These are phyloP conservation scores for Dactylis glomerata DNA, from an alignment of 176 grass and related monocot species.

Conservation along the genomic window DNA sequence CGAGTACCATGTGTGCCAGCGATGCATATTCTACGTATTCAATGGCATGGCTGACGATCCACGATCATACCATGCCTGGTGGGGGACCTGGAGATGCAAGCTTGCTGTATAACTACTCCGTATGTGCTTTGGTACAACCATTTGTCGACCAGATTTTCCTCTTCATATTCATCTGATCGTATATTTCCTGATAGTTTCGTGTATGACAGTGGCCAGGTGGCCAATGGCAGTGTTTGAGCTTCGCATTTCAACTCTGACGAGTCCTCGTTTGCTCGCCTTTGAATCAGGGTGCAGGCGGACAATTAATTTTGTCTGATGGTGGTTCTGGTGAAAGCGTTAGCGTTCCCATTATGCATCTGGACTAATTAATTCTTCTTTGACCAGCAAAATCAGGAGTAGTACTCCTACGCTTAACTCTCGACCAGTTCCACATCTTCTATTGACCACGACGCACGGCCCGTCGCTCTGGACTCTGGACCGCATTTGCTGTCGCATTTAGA, in stretches of 20 bases:
- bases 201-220: not conserved
- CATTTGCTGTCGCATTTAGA: constrained; percentile 9
- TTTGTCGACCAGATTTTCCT: not conserved
- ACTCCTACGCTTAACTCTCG: not conserved
- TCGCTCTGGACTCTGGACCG: not conserved
- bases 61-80: not conserved
- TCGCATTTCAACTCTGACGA: not conserved
- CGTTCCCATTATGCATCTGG: not conserved
- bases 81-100: not conserved
- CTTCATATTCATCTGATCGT: not conserved
- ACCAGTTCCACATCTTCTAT: constrained; percentile 17
- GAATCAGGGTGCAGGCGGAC: not conserved
- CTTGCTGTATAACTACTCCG: not conserved
- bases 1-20: not conserved
- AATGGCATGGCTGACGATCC: not conserved
- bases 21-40: not conserved
- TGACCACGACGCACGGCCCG: constrained; percentile 8
- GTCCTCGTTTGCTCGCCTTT: not conserved
- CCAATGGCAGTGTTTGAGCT: not conserved
- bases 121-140: not conserved
- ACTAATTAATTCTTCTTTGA: constrained; percentile 15
- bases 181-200: not conserved
- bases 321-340: not conserved
- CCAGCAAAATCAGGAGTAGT: not conserved
- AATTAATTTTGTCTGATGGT: not conserved